Evolutionary conservation across 140 eudicot genomes (phyloP), one percentile per base, ranked within the genome.

Genomic region (Erigeron philadelphicus): DNA sequence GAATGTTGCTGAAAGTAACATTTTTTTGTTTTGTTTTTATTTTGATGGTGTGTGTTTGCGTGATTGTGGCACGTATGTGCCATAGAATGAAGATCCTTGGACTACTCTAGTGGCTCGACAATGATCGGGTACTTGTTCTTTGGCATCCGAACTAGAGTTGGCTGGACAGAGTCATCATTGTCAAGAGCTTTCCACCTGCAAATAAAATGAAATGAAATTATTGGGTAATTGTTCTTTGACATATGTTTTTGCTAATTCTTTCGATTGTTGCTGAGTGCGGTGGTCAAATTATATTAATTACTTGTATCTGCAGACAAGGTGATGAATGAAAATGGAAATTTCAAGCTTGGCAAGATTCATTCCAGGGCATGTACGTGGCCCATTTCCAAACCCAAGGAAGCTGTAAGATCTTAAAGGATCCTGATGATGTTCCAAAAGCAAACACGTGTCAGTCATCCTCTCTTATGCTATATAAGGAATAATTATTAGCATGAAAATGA

Each of bases 331-430:
- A 64, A 88, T 70, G 60, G 80, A 88, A 43, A 88, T 80, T 75
- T 88, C 94, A 64, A 86, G 69, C 77, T 86, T 88, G 64, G 96
- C 96, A 47, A 88, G 80, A 82, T 81, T 83, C 69, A 88, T 85
- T 78, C 96, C 96, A 55, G 90, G 96, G 58, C 96, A 86, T 86
- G 81, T 85, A 11, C 94, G 87, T 7, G 96, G 96, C 46, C 96
- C 96, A 9, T 75, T 88, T 70, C 96, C 96, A 49, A 88, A 88
- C 48, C 96, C 96, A 46, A 88, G 94, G 75, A 72, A 88, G 83
- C 89, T 84, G 75, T 16, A 88, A 60, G 96, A 87, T 75, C 80
- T 84, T 56, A 88, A 15, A 19, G 83, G 96, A 70, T 78, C 90
- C 94, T 86, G 94, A 78, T 74, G 61, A 18, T 44, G 70, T 61